Conservation (phyloP, 192 early-diverging fungal genomes). For the Globomyces pollinis-pini region DNA sequence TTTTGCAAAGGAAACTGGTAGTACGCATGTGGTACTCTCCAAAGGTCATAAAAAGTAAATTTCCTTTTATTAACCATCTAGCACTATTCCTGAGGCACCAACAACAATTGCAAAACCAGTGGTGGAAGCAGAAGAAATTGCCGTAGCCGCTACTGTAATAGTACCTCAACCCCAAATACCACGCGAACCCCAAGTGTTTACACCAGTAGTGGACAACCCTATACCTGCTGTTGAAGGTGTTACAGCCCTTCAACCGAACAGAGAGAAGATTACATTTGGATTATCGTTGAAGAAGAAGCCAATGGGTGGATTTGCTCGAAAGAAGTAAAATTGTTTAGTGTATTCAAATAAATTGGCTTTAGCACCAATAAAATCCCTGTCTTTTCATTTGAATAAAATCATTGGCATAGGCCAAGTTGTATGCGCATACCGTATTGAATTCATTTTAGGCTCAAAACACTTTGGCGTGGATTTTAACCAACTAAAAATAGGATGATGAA, state of each 20-base stretch:
- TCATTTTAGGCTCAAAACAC: no score
- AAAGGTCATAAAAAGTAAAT: slow-evolving; percentile 12
- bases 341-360: no score
- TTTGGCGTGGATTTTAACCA: no score
- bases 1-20: slow-evolving; percentile 56
- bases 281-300: slow-evolving; percentile 16
- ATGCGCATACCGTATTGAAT: no score
- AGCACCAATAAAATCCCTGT: no score
- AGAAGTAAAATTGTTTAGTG: no score
- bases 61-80: slow-evolving; percentile 6
- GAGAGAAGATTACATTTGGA: slow-evolving; percentile 33
- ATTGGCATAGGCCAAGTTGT: no score
- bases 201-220: neutral
- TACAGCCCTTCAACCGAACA: neutral
- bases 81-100: slow-evolving; percentile 5
- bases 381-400: no score
- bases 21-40: slow-evolving; percentile 65
- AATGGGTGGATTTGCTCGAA: no score
- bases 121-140: slow-evolving; percentile 4
- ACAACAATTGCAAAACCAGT: slow-evolving; percentile 7
- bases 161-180: no score
- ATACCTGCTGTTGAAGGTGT: neutral
- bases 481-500: no score
- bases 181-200: neutral
- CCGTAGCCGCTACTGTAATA: no score